These are phyloP conservation scores for Aspergillus avenaceus DNA, from an alignment of 495 filamentous ascomycete species.

Conservation along the genomic window DNA sequence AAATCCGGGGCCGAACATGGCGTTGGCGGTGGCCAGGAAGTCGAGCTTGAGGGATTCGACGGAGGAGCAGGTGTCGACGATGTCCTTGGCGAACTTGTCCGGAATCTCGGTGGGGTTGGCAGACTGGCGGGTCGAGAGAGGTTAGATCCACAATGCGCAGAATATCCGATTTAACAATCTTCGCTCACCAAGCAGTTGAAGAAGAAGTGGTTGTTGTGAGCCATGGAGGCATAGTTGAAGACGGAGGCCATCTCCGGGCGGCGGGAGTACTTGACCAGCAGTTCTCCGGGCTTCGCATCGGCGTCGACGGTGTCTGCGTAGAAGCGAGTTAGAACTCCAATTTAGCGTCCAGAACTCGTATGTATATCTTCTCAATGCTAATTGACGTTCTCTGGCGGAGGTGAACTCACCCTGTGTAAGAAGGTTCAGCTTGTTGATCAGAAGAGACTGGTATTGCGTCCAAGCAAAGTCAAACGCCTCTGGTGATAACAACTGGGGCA, in stretches of 20 bases:
- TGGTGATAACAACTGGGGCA: constrained; percentile 62
- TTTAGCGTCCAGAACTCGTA: too few relatives aligned
- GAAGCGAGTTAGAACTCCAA: constrained; percentile 1
- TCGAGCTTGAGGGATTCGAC: constrained; percentile 74
- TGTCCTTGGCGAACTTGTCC: constrained; percentile 37
- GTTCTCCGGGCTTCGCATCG: constrained; percentile 53
- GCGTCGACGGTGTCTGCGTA: constrained; percentile 52
- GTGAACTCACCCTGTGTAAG: constrained; percentile 62
- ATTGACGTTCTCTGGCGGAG: too few relatives aligned
- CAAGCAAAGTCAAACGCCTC: constrained; percentile 70
- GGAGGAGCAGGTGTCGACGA: constrained; percentile 69
- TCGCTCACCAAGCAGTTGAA: constrained; percentile 61
- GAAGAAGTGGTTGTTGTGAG: constrained; percentile 96
- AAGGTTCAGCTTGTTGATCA: constrained; percentile 71
- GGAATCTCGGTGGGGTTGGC: constrained; percentile 49
- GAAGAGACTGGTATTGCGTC: constrained; percentile 71
- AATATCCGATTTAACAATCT: not conserved
- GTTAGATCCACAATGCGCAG: too few relatives aligned
- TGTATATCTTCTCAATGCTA: too few relatives aligned
- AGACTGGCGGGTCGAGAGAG: too few relatives aligned
- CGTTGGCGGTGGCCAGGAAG: constrained; percentile 73
- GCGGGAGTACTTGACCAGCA: constrained; percentile 73
- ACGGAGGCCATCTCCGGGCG: constrained; percentile 67
- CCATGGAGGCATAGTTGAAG: constrained; percentile 96
- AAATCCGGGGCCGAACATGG: constrained; percentile 97